Evolutionary conservation across 768 basidiomycete species (phyloP), one percentile per base, ranked within the genome.

Genomic region (Tylopilus felleus): DNA sequence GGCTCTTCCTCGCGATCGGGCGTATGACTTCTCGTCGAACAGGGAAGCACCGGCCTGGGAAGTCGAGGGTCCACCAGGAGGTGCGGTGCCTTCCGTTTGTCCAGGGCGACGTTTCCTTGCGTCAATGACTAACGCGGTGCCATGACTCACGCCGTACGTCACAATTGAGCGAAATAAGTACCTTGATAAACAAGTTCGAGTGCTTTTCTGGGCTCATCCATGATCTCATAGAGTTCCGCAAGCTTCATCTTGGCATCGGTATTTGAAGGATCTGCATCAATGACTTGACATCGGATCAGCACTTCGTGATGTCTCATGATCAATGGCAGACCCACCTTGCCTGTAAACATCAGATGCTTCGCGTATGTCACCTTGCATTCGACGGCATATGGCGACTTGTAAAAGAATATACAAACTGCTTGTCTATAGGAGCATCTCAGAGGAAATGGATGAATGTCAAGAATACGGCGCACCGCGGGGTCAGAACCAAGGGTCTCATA

Each of bases 181-280:
- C 94, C 92, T 81, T 93, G 58, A 14, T 60, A 60, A 41, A 63
- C 62, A 4, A 97, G 72, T 8, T 89, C 85, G 0, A 97, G 76
- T 0, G 96, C 96, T 64, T 87, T 87, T 16, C 84, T 76, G 1
- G 88, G 84, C 58, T 93, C 83, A 22, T 88, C 84, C 59, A 87
- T 72, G 12, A 90, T 84, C 68, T 99, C 96, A 59, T 93, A 91
- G 14, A 94, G 82, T 58, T 90, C 90, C 0, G 95, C 96, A 0
- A 98, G 78, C 57, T 90, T 88, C 80, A 95, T 85, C 49, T 93
- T 93, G 25, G 86, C 87, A 27, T 94, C 90, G 61, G 84, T 82
- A 60, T 91, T 81, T 0, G 78, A 77, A 0, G 91, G 86, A 65
- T 94, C 89, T 1, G 81, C 82, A 4, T 79, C 75, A 17, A 88